Evolutionary conservation across 176 grass and related monocot species (phyloP), one percentile per base, ranked within the genome.

Genomic region (Chrysopogon serrulatus): DNA sequence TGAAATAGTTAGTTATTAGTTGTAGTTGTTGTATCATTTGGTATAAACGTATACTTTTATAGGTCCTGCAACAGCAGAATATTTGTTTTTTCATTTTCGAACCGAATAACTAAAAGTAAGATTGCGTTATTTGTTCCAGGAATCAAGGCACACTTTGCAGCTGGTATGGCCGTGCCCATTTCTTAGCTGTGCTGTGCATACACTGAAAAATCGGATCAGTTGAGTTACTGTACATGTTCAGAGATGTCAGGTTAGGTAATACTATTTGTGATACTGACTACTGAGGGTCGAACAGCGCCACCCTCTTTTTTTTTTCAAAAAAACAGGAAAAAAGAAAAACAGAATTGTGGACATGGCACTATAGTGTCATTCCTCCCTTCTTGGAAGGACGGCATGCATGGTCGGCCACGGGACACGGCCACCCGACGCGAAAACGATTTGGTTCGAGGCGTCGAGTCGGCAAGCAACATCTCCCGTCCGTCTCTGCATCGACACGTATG

Each of bases 401-500:
- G 71, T 64, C 64, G 51, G 26, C 51, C 53, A 63, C 54, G 48
- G 51, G 26, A 40, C 53, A 63, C 54, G 48, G 24, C 49, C 41
- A 51, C n/a, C n/a, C n/a, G n/a, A n/a, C n/a, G n/a, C n/a, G 82
- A 76, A 71, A 81, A 62, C 71, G 71, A 81, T 80, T 7, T 27
- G 9, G 40, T 41, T 37, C 39, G 15, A 36, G n/a, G 36, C 42
- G 73, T 0, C 28, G 44, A 47, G 27, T 49, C 27, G 43, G 71
- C 70, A 2, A 61, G 71, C 70, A 2, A 61, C 67, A 26, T 26
- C 66, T 31, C 60, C 76, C n/a, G 42, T 32, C 3, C 33, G 13
- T 19, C 3, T 36, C 16, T 4, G 66, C 37, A 4, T 83, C 31
- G 79, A 83, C 84, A 82, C 79, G 88, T 90, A 66, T 68, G 27